Conservation (phyloP, 208 protist genomes). For the Leishmania mexicana region DNA sequence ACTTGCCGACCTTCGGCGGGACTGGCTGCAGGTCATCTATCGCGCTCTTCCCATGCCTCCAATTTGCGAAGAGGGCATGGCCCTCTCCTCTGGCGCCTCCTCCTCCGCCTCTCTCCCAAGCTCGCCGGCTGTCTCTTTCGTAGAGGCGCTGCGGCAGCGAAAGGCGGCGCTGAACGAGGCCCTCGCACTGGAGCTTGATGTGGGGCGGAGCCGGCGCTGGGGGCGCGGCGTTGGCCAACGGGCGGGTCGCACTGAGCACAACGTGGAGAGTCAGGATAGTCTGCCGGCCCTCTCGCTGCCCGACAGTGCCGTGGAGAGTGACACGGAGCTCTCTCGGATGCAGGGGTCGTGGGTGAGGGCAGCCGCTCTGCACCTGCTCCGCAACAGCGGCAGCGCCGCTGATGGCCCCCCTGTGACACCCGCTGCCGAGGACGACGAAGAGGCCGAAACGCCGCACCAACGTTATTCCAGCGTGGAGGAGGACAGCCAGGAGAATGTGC, state of each 20-base stretch:
- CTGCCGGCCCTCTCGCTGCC: slow-evolving; percentile 6
- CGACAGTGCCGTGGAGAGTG: not conserved
- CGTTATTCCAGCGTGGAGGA: slow-evolving; percentile 8
- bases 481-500: slow-evolving; percentile 35
- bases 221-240: not conserved
- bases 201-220: slow-evolving; percentile 42
- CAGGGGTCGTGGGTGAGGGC: slow-evolving; percentile 41
- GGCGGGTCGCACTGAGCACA: not conserved
- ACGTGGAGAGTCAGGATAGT: not conserved
- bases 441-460: not conserved
- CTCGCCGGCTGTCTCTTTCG: not conserved
- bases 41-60: slow-evolving; percentile 16
- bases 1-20: slow-evolving; percentile 48
- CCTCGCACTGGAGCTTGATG: slow-evolving; percentile 53
- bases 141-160: slow-evolving; percentile 15
- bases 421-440: slow-evolving; percentile 1
- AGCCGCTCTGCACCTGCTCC: slow-evolving; percentile 43
- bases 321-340: slow-evolving; percentile 26
- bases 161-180: slow-evolving; percentile 52
- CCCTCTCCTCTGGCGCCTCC: slow-evolving; percentile 4
- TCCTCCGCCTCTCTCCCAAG: slow-evolving; percentile 9
- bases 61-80: slow-evolving; percentile 6
- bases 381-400: slow-evolving; percentile 4
- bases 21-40: slow-evolving; percentile 60
- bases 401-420: not conserved